Percentiles rank a stretch among this genome's conserved stretches.
Conservation (phyloP, 345 rosid species). For the Hirschfeldia incana region DNA sequence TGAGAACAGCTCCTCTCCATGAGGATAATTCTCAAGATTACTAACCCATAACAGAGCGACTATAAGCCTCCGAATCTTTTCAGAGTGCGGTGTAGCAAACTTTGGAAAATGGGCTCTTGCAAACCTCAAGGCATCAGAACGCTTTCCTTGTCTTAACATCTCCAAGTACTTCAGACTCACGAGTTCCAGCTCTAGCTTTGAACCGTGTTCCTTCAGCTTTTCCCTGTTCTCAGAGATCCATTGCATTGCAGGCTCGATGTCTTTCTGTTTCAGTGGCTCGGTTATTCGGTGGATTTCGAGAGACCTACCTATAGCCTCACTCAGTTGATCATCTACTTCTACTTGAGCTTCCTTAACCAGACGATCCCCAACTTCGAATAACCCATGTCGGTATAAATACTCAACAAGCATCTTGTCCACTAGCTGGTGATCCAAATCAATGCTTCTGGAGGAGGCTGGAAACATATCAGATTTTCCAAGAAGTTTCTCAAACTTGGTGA, state of each 20-base stretch:
- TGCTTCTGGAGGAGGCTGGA: slow-evolving; percentile 61
- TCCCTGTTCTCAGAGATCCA: slow-evolving; percentile 61
- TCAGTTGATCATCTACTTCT: slow-evolving; percentile 37
- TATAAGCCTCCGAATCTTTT: slow-evolving; percentile 52
- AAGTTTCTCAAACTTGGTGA: slow-evolving; percentile 58
- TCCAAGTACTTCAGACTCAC: slow-evolving; percentile 59
- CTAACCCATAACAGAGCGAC: slow-evolving; percentile 52
- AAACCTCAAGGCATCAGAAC: slow-evolving; percentile 55
- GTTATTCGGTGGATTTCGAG: slow-evolving; percentile 56
- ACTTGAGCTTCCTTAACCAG: slow-evolving; percentile 60
- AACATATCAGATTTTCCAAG: slow-evolving; percentile 72
- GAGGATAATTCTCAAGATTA: slow-evolving; percentile 50
- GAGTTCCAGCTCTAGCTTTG: slow-evolving; percentile 63
- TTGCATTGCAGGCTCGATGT: slow-evolving; percentile 70
- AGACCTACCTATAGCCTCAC: slow-evolving; percentile 49
- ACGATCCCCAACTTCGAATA: slow-evolving; percentile 82
- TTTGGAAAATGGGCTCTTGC: slow-evolving; percentile 56
- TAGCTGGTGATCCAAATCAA: slow-evolving; percentile 55
- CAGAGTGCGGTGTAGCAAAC: slow-evolving; percentile 42
- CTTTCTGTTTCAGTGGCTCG: slow-evolving; percentile 54
- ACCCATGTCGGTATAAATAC: slow-evolving; percentile 72
- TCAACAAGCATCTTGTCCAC: slow-evolving; percentile 64
- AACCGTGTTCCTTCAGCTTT: slow-evolving; percentile 49
- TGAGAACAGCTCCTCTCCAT: slow-evolving; percentile 50
- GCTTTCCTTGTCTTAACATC: slow-evolving; percentile 56